Evolutionary conservation across 106 monocot genomes (phyloP), one percentile per base, ranked within the genome.

Genomic region (Gastrodia elata): DNA sequence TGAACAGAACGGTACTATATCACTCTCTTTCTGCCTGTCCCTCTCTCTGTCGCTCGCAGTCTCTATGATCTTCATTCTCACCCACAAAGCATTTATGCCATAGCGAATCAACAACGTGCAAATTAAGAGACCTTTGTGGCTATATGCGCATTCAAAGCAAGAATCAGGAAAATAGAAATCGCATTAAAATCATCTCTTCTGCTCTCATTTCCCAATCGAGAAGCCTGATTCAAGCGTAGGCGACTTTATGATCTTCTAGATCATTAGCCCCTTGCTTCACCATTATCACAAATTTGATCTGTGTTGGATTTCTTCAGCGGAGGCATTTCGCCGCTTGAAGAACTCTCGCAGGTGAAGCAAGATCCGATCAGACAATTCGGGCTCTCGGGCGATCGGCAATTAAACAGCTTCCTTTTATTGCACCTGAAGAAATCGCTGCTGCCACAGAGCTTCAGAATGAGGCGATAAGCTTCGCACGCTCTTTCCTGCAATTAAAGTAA

Each of bases 301-400:
- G 30, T 13, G 4, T 74, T 71, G 8, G 65, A 35, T 42, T 44
- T 82, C 27, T 82, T 82, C 27, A 42, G 35, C 0, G 78, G 77
- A 34, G 72, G 76, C 2, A 9, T 71, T 38, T 57, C 75, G 26
- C 68, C 15, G 71, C 68, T 78, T 37, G 76, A 73, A 6, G 79
- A 86, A 70, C 73, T 81, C 64, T 85, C 84, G 30, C 71, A 83
- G 73, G 85, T 95, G 80, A 95, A 95, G 25, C 81, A 74, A 7
- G 85, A 71, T 2, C 68, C 78, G 2, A 85, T 52, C 10, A 89
- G 85, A 0, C 69, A 83, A 70, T 68, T 83, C 2, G 95, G 95
- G 38, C 91, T 95, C 2, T 37, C 61, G 14, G 88, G 87, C 7
- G 81, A 6, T 14, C 38, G 73, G 49, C 42, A 20, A 36, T 11